Evolutionary conservation across 768 basidiomycete genomes (phyloP), one percentile per base, ranked within the genome.

Genomic region (Basidioascus undulatus): DNA sequence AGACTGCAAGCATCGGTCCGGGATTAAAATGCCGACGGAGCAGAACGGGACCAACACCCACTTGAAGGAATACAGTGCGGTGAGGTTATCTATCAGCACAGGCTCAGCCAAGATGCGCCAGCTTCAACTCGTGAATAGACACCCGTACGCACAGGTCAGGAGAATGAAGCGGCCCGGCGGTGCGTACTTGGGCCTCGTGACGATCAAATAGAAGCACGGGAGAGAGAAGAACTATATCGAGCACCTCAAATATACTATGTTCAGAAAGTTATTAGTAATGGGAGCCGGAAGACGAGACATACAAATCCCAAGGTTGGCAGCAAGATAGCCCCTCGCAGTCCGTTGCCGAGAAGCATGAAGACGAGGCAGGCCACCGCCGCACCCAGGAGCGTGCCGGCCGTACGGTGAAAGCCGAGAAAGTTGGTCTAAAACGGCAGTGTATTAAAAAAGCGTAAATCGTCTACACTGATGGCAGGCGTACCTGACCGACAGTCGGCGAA

Each of bases 201-300:
- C 69, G 47, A 86, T 77, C 53, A 72, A 75, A 58, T 80, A 86
- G 61, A 89, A 96, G 56, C 89, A 94, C 13, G 89, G 92, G 8
- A 92, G 62, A 0, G 84, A 84, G 53, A 78, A 83, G 48, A 84
- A 61, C n/a, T n/a, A n/a, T n/a, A n/a, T n/a, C n/a, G n/a, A n/a
- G n/a, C n/a, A n/a, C n/a, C n/a, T n/a, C n/a, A n/a, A n/a, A n/a
- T n/a, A n/a, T n/a, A n/a, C n/a, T n/a, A n/a, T n/a, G n/a, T n/a
- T n/a, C n/a, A n/a, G n/a, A n/a, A n/a, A n/a, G n/a, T n/a, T n/a
- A n/a, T n/a, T n/a, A n/a, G n/a, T n/a, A n/a, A n/a, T n/a, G n/a
- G n/a, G n/a, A n/a, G n/a, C n/a, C n/a, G n/a, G n/a, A n/a, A 43
- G 56, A 56, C 24, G 57, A 40, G n/a, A n/a, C n/a, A n/a, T n/a